phyloP scores from a whole-genome alignment of 257 asterid genomes.

The Solanum piurae region DNA sequence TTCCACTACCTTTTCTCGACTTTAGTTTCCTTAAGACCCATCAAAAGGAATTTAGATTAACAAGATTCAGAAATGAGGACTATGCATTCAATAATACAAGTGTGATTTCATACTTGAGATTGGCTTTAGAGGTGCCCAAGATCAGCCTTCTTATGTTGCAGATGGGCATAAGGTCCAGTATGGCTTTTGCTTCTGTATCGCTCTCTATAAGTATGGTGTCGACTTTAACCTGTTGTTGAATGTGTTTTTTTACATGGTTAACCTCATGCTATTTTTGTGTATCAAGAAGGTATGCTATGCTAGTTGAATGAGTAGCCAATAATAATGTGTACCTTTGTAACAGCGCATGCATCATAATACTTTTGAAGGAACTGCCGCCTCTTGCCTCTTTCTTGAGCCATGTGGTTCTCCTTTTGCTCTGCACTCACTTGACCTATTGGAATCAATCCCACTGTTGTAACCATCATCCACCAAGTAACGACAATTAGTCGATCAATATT shows the following conservation, averaged over 20 bases:
- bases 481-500: not conserved
- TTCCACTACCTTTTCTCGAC: conserved; percentile 30
- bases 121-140: conserved; percentile 41
- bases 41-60: not conserved
- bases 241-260: not conserved
- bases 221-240: conserved; percentile 35
- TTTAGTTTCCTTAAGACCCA: conserved; percentile 30
- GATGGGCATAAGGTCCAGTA: conserved; percentile 70
- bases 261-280: not conserved
- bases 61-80: not conserved
- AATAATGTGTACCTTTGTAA: conserved; percentile 30
- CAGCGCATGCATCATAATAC: conserved; percentile 34
- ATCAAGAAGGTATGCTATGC: not conserved
- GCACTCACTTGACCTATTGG: conserved; percentile 50
- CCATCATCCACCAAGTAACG: not conserved
- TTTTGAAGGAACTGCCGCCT: conserved; percentile 40
- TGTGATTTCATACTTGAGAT: conserved; percentile 29
- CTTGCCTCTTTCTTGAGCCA: conserved; percentile 42
- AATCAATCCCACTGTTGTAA: conserved; percentile 56
- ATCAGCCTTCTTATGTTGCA: conserved; percentile 58
- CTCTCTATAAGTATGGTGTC: conserved; percentile 71
- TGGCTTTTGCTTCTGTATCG: conserved; percentile 60
- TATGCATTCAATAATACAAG: not conserved
- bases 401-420: conserved; percentile 38
- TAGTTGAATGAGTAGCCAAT: not conserved